Conservation (phyloP, 2,329 filamentous ascomycete species). For the Botrytis porri region DNA sequence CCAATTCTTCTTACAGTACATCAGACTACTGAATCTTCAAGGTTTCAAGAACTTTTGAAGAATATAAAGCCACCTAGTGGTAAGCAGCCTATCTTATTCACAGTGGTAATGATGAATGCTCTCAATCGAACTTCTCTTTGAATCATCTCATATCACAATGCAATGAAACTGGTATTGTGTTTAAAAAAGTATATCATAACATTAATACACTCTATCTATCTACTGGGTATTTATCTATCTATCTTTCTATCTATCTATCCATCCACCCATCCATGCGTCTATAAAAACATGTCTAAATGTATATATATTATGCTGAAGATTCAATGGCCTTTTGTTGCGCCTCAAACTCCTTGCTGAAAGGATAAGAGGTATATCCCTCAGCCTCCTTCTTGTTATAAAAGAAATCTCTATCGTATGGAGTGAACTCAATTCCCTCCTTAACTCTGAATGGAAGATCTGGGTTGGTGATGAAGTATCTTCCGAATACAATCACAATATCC, state of each 20-base stretch:
- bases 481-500: constrained; percentile 44
- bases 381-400: constrained; percentile 39
- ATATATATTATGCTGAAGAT: neutral
- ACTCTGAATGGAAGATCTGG: constrained; percentile 46
- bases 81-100: neutral
- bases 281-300: neutral
- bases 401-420: constrained; percentile 41
- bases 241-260: neutral
- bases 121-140: neutral
- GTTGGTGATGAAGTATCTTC: constrained; percentile 46
- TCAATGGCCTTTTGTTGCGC: constrained; percentile 20
- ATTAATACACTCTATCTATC: neutral
- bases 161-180: too few relatives aligned
- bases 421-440: constrained; percentile 41
- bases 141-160: neutral
- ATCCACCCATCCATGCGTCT: neutral
- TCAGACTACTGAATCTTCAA: neutral
- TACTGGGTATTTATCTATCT: neutral
- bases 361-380: constrained; percentile 41
- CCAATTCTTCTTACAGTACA: neutral
- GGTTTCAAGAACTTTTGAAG: neutral
- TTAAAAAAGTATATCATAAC: neutral
- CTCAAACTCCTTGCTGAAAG: constrained; percentile 37
- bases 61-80: neutral
- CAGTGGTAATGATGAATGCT: neutral